phyloP scores from a whole-genome alignment of 306 rosid genomes.

The Inga leiocalycina region DNA sequence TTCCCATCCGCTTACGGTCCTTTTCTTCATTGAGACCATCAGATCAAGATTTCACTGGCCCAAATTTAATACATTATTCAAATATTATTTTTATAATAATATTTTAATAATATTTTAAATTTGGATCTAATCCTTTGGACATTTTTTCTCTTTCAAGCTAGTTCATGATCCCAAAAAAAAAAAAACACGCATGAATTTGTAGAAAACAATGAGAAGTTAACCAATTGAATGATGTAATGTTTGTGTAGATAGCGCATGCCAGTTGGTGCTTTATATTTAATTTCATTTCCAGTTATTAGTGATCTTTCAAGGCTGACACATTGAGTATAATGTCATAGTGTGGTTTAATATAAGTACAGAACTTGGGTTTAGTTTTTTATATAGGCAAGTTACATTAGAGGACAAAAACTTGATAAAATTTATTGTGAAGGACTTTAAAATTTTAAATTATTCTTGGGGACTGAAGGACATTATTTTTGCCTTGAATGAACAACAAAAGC shows the following conservation, averaged over 20 bases:
- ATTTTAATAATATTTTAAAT: no score
- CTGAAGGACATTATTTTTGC: background rate
- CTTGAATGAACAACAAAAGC: background rate
- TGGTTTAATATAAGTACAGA: background rate
- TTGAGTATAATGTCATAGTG: background rate
- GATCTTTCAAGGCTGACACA: background rate
- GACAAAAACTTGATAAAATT: background rate
- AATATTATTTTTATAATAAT: no score
- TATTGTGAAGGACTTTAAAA: background rate
- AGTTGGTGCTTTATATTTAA: background rate
- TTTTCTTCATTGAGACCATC: no score
- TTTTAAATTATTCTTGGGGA: background rate
- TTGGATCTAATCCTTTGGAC: background rate
- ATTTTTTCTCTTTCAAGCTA: background rate
- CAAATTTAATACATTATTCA: no score
- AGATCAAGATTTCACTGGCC: no score
- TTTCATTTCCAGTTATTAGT: background rate
- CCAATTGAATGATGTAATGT: slow-evolving; percentile 10
- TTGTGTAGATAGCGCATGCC: background rate
- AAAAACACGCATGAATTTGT: background rate
- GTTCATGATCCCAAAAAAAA: background rate
- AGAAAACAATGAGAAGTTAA: slow-evolving; percentile 40
- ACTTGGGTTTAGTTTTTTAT: background rate
- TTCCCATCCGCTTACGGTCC: no score
- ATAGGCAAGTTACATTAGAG: background rate